Evolutionary conservation across 2,329 filamentous ascomycete genomes (phyloP).

Genomic region (Onygenales sp.): DNA sequence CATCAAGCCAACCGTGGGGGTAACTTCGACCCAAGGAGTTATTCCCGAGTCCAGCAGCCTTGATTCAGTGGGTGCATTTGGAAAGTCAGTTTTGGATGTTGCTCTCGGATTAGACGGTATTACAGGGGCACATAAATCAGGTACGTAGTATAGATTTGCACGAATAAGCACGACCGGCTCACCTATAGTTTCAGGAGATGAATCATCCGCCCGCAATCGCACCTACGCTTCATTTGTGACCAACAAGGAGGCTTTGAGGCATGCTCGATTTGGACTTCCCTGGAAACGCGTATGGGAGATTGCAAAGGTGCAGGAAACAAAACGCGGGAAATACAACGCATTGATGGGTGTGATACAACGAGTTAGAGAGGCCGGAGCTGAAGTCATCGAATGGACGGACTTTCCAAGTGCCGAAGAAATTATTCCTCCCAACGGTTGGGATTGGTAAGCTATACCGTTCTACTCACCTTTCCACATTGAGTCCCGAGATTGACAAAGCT

Average conservation of each 20-base stretch:
- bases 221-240: constrained; percentile 48
- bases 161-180: neutral
- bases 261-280: constrained; percentile 59
- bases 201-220: neutral
- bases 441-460: constrained; percentile 49
- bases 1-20: constrained; percentile 65
- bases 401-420: constrained; percentile 54
- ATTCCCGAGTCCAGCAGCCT: constrained; percentile 60
- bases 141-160: neutral
- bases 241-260: constrained; percentile 44
- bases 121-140: constrained; percentile 47
- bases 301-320: constrained; percentile 47
- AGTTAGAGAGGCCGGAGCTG: constrained; percentile 54
- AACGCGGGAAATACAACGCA: constrained; percentile 18
- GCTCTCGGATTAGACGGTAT: constrained; percentile 60
- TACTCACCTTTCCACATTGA: neutral
- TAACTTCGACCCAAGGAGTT: constrained; percentile 55
- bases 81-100: constrained; percentile 58
- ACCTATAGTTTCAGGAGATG: neutral
- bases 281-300: constrained; percentile 63
- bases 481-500: neutral
- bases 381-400: constrained; percentile 60
- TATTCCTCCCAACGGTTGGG: constrained; percentile 59
- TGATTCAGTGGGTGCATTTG: constrained; percentile 61
- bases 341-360: constrained; percentile 45